Evolutionary conservation across 2,329 filamentous ascomycete species (phyloP).

Genomic region (Pyrenochaeta sp.): DNA sequence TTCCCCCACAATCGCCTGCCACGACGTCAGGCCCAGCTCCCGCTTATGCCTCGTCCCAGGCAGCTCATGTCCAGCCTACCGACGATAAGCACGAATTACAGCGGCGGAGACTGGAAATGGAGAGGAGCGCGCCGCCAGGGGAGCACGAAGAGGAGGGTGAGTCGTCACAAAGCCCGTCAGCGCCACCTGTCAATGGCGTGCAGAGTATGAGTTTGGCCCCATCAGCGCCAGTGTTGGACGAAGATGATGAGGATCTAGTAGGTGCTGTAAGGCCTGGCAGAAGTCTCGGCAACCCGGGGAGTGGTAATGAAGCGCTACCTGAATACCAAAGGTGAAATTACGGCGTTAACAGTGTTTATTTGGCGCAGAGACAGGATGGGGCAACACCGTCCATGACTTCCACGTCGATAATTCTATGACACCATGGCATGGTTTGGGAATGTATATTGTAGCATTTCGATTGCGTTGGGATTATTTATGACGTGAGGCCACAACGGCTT

Average conservation of each 20-base stretch:
- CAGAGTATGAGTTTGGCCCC: constrained; percentile 24
- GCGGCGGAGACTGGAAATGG: constrained; percentile 49
- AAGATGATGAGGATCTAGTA: constrained; percentile 43
- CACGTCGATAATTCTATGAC: too few relatives aligned
- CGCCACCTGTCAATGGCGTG: constrained; percentile 20
- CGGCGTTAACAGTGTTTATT: constrained; percentile 8
- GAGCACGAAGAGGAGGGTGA: constrained; percentile 31
- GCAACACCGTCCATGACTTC: too few relatives aligned
- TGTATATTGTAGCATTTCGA: too few relatives aligned
- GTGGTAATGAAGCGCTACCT: constrained; percentile 37
- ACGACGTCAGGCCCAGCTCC: constrained; percentile 26
- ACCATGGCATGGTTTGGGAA: too few relatives aligned
- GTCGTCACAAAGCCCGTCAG: constrained; percentile 23
- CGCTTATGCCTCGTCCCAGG: constrained; percentile 35
- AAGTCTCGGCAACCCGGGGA: constrained; percentile 16
- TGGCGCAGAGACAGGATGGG: too few relatives aligned
- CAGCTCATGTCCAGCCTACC: constrained; percentile 47
- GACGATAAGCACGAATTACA: constrained; percentile 87
- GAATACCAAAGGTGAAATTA: constrained; percentile 35
- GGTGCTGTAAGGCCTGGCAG: constrained; percentile 33
- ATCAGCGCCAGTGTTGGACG: constrained; percentile 42
- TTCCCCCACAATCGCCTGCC: constrained; percentile 24
- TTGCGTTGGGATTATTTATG: too few relatives aligned
- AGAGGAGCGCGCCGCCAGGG: constrained; percentile 51
- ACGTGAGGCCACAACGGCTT: not conserved